Base-by-base conservation (phyloP, 345 rosid species). In the Euphorbia lathyris region DNA sequence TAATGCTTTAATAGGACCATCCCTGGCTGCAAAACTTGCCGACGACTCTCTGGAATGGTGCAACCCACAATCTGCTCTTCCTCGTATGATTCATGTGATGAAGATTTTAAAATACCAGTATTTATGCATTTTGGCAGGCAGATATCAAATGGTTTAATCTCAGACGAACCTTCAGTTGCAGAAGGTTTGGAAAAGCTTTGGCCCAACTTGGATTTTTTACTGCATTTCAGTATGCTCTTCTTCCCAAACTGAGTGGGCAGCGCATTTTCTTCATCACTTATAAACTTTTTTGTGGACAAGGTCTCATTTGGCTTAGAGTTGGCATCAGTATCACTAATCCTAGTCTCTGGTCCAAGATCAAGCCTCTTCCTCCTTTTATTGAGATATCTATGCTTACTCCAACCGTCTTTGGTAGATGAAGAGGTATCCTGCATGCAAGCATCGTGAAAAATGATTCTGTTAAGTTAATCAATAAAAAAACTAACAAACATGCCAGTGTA, bases 1-100 rank as follows among this genome's bases (percentile, higher is more conserved):
- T 72, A 82, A 60, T 68, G 63, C 76, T 81, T 86, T 30, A 86
- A 74, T 61, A 88, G 71, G 68, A 88, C 83, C 88, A 88, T 84
- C 51, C 92, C 92, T 63, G 86, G 83, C 69, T 86, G 77, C 60
- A 84, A 63, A 4, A 84, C 58, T 53, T 60, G 58, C 23, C 14
- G 69, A 26, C 56, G 47, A 66, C 22, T 56, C 47, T 42, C 48
- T 23, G 51, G 64, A 27, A 38, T 47, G 29, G 16, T 22, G 55
- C 27, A 43, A 17, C 51, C 67, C 7, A 11, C 36, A 10, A 50
- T 74, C 29, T 14, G 25, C 27, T 26, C 62, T 50, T 69, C 52
- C 2, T 42, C 65, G n/a, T 60, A 26, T 48, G 22, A 19, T 23
- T 23, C 36, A 16, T 2, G n/a, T 47, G 23, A 67, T 9, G 34